Evolutionary conservation across 805 yeast genomes (phyloP), one percentile per base, ranked within the genome.

Genomic region (Saccharomycopsis malanga): DNA sequence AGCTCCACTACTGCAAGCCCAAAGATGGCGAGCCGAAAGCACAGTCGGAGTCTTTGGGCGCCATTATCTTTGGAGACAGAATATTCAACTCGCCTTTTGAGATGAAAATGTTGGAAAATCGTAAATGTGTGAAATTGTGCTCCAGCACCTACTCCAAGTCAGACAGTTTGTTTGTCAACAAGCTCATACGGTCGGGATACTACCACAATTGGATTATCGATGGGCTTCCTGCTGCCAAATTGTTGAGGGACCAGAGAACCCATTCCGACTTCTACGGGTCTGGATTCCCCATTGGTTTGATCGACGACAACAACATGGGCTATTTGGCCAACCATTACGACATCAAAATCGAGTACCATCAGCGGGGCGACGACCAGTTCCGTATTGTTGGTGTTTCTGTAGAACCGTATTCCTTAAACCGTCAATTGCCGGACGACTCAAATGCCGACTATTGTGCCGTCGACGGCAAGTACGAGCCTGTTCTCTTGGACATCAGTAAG

Each of bases 11-110:
- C 64, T 93, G 98, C 66, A 61, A 64, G 49, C 98, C 98, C 0
- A 63, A 66, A 47, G 78, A 67, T 23, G 87, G 86, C 1, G 42
- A 32, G 15, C 51, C 51, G 70, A 54, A 60, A 22, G 57, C 62
- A 24, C 95, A 87, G 62, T 79, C 86, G 54, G 98, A 88, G 66
- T 82, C 94, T 9, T 72, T 93, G 45, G 98, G 98, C 6, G 82
- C 97, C 2, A 83, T 93, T 55, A 74, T 93, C 49, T 88, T 93
- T 62, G 98, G 98, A 54, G 98, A 93, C 66, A 74, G 98, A 61
- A 88, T 93, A 54, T 88, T 85, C 71, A 81, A 86, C 59, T 88
- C 98, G 7, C 97, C 98, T 4, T 87, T 86, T 59, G 77, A 81
- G 44, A 68, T 93, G 53, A 71, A 76, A 32, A 85, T 93, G 95